These are phyloP conservation scores for Russula olivacea DNA, from an alignment of 768 basidiomycete species.

Conservation along the genomic window DNA sequence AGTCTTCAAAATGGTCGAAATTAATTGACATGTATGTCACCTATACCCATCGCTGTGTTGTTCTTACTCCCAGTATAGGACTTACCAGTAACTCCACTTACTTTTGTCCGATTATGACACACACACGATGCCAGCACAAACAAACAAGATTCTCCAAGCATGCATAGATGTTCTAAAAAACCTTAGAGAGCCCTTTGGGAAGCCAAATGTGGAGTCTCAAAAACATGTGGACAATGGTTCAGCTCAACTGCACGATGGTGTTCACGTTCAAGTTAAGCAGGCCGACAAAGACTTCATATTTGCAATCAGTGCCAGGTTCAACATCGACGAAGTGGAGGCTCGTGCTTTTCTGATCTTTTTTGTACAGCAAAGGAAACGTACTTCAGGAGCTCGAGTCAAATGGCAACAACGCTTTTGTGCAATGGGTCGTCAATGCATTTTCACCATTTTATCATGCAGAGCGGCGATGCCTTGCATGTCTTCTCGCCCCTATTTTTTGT, in stretches of 20 bases:
- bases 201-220: conserved; percentile 60
- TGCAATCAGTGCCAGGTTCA: conserved; percentile 65
- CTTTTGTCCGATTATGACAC: conserved; percentile 55
- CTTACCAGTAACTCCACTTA: conserved; percentile 58
- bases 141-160: conserved; percentile 51
- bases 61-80: conserved; percentile 36
- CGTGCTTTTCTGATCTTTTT: conserved; percentile 66
- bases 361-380: conserved; percentile 60
- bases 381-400: conserved; percentile 31
- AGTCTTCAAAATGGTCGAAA: conserved; percentile 56
- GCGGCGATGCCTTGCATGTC: conserved; percentile 60
- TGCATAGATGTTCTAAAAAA: conserved; percentile 54
- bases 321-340: conserved; percentile 76
- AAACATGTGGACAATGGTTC: conserved; percentile 61
- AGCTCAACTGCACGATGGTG: conserved; percentile 62
- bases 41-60: no score
- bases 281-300: conserved; percentile 64
- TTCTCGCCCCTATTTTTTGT: conserved; percentile 70
- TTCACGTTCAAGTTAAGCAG: conserved; percentile 55
- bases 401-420: conserved; percentile 42
- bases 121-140: conserved; percentile 50
- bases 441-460: conserved; percentile 82
- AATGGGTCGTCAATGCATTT: conserved; percentile 62
- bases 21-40: conserved; percentile 63
- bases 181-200: conserved; percentile 59